These are phyloP conservation scores for Glebionis coronaria DNA, from an alignment of 129 eudicot species.

Conservation along the genomic window DNA sequence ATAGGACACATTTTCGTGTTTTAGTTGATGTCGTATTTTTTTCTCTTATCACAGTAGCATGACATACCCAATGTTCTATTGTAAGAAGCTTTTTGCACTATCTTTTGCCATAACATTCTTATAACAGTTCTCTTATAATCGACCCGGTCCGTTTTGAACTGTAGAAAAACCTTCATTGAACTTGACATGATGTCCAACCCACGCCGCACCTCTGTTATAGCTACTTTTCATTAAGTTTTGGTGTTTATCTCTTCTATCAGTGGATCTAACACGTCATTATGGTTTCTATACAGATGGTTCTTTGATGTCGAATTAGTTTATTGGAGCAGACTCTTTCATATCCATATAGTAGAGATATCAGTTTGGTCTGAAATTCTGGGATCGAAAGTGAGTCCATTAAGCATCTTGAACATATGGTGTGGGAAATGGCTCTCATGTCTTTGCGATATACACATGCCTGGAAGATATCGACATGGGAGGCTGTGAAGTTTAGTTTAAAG, in stretches of 20 bases:
- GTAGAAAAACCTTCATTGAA: no score
- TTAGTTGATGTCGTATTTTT: no score
- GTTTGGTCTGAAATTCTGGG: no score
- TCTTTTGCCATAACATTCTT: no score
- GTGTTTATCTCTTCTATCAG: not conserved
- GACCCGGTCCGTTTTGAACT: no score
- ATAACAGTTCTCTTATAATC: no score
- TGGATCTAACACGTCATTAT: constrained; percentile 4
- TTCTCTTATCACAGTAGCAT: no score
- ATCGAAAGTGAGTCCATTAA: constrained; percentile 61
- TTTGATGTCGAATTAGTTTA: constrained; percentile 88
- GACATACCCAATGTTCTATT: no score
- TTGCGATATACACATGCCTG: constrained; percentile 89
- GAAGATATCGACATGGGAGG: constrained; percentile 52
- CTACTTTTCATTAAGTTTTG: not conserved
- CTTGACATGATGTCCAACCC: no score
- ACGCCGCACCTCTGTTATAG: not conserved
- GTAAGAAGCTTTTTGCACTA: no score
- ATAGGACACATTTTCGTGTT: no score
- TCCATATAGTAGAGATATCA: constrained; percentile 73
- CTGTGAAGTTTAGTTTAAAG: constrained; percentile 22
- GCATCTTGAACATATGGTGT: constrained; percentile 93
- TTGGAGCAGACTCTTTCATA: constrained; percentile 64
- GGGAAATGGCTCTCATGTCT: constrained; percentile 94
- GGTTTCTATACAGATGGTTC: constrained; percentile 75